These are phyloP conservation scores for Radiomyces spectabilis DNA, from an alignment of 192 early-diverging fungal genomes.

Conservation along the genomic window DNA sequence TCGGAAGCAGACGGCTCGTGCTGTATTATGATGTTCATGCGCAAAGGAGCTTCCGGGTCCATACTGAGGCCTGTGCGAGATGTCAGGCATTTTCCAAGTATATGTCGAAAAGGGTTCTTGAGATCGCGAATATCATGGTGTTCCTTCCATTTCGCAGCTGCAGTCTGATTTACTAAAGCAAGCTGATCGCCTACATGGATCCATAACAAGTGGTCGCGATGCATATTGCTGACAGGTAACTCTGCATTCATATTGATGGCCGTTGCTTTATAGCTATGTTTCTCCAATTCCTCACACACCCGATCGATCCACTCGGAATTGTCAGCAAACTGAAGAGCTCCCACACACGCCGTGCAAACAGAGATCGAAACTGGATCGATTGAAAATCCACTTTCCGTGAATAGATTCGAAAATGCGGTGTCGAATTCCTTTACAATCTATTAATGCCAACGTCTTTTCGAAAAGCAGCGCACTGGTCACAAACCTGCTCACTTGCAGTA, in stretches of 20 bases:
- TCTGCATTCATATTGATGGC: conserved; percentile 32
- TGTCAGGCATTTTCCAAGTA: conserved; percentile 33
- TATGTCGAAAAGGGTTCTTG: conserved; percentile 50
- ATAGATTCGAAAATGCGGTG: not conserved
- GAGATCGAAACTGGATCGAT: not conserved
- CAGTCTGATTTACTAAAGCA: not conserved
- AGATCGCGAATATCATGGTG: conserved; percentile 31
- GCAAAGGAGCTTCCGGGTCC: conserved; percentile 34
- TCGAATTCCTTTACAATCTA: not conserved
- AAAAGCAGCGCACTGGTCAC: not conserved
- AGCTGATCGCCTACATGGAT: conserved; percentile 25
- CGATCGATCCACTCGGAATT: not conserved
- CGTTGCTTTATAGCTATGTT: not conserved
- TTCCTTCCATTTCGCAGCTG: not conserved
- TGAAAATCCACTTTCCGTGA: not conserved
- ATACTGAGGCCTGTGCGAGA: conserved; percentile 21
- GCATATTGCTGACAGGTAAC: conserved; percentile 30
- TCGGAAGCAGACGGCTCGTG: conserved; percentile 50
- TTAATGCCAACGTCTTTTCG: not conserved
- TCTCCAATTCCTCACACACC: not conserved
- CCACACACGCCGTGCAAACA: conserved; percentile 6
- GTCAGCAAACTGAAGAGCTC: conserved; percentile 1
- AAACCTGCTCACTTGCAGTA: conserved; percentile 4
- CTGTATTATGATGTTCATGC: conserved; percentile 40
- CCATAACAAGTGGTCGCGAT: conserved; percentile 28